Conservation (phyloP, 2,329 filamentous ascomycete genomes). For the Claviceps maximensis region DNA sequence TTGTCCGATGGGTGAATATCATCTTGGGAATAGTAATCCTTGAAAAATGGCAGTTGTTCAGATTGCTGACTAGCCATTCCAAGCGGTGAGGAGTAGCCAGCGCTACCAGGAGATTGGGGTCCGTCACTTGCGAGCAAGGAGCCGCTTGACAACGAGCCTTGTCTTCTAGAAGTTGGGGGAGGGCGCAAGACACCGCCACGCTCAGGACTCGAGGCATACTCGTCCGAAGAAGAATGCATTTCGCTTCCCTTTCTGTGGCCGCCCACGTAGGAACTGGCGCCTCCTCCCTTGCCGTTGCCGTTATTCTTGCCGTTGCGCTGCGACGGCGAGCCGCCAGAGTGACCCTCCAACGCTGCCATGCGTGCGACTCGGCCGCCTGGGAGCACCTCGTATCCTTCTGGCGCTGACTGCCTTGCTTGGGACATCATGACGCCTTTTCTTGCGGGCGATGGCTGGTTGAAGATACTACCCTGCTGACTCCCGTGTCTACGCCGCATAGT, state of each 20-base stretch:
- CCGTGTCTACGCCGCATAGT: constrained; percentile 35
- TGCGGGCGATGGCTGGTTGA: constrained; percentile 81
- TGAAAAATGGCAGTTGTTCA: constrained; percentile 91
- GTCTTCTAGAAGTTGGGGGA: constrained; percentile 51
- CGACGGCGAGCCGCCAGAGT: constrained; percentile 47
- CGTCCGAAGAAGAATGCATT: constrained; percentile 57
- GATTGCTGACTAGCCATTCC: constrained; percentile 80
- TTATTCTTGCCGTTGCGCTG: constrained; percentile 29
- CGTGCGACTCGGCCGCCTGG: constrained; percentile 83
- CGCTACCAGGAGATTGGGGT: constrained; percentile 60
- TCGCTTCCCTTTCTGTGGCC: constrained; percentile 33
- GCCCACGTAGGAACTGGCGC: constrained; percentile 30
- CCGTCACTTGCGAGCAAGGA: constrained; percentile 62
- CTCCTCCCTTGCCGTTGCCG: constrained; percentile 28
- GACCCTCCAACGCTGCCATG: constrained; percentile 85
- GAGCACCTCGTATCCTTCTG: constrained; percentile 56
- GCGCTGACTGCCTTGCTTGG: constrained; percentile 23
- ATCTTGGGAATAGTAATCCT: constrained; percentile 96
- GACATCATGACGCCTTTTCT: constrained; percentile 33
- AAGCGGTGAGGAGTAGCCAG: constrained; percentile 69
- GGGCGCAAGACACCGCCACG: constrained; percentile 43
- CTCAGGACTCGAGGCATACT: constrained; percentile 57
- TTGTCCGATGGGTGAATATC: constrained; percentile 87
- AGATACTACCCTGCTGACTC: constrained; percentile 58
- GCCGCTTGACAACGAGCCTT: constrained; percentile 79